Percentiles rank a stretch among this genome's conserved stretches.
Evolutionary conservation across 805 yeast genomes (phyloP).

Genomic region (Candida endomychidarum): DNA sequence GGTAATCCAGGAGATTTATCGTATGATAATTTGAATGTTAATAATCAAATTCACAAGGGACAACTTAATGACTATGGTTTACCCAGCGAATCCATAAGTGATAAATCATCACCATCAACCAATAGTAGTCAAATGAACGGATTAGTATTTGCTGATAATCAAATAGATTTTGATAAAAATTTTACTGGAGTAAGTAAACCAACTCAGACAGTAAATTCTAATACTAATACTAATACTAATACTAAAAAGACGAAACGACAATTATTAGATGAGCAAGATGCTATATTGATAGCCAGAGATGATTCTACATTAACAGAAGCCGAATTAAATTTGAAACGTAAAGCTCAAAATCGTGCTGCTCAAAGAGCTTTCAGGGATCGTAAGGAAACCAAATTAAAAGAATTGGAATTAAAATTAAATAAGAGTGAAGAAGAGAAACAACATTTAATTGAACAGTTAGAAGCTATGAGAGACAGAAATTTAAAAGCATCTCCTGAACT

Average conservation of each 20-base stretch:
- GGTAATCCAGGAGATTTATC: background rate
- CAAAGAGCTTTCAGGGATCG: constrained; percentile 86
- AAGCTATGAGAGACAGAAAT: constrained; percentile 53
- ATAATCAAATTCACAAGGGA: background rate
- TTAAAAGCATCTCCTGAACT: constrained; percentile 60
- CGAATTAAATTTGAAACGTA: constrained; percentile 54
- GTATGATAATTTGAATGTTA: constrained; percentile 2
- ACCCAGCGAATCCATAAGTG: constrained; percentile 7
- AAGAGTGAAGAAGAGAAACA: constrained; percentile 57
- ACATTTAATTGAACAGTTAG: constrained; percentile 47
- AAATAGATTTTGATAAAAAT: background rate
- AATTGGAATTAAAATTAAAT: constrained; percentile 57
- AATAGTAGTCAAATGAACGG: constrained; percentile 9
- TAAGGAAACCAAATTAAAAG: constrained; percentile 69
- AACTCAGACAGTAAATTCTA: too few relatives aligned
- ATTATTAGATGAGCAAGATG: constrained; percentile 36
- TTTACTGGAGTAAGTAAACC: too few relatives aligned
- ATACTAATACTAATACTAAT: background rate
- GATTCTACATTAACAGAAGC: constrained; percentile 39
- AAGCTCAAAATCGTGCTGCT: constrained; percentile 83
- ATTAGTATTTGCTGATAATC: background rate
- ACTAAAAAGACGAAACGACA: constrained; percentile 23
- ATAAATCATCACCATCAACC: constrained; percentile 16
- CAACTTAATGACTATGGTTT: background rate
- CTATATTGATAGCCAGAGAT: constrained; percentile 34